Evolutionary conservation across 2,329 filamentous ascomycete genomes (phyloP), one percentile per base, ranked within the genome.

Genomic region (Pleomassaria siparia): DNA sequence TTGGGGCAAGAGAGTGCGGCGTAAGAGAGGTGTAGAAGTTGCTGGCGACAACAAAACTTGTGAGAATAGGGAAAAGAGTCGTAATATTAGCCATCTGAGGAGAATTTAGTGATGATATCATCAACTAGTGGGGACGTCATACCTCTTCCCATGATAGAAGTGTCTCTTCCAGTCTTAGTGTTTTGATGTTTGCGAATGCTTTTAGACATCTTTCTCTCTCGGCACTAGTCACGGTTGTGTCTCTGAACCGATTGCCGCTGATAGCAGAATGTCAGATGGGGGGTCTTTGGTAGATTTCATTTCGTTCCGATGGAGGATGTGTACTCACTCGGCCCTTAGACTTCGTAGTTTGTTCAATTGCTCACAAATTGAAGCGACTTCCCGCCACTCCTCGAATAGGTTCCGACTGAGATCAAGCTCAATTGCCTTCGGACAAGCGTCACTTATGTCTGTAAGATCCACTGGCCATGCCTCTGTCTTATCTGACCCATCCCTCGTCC

Each of bases 371-470:
- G 80, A 76, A 15, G 83, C 79, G 9, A 96, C 79, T 20, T 88
- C 82, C 2, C 73, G 73, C 67, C 91, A 81, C 10, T 73, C 74
- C 46, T 85, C 83, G 60, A 97, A 84, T 26, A 96, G 69, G 66
- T 95, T 97, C 42, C 89, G 82, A 63, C 91, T 91, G 33, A 99
- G 70, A 64, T 96, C 91, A 37, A 97, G 76, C 63, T 96, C 89
- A 1, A 80, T 75, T 33, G 83, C 79, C 43, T 80, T 82, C 0
- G 81, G 79, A 62, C 80, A 84, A 2, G 76, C 74, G 15, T 72
- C 63, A 25, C 62, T 66, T 43, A 96, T 85, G 58, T 83, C 73
- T 33, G 54, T 57, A 21, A 69, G 56, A 16, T 66, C 70, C 37
- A 60, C 51, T 7, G 49, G 57, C 62, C 59, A 66, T 51, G 33